These are phyloP conservation scores for Parathielavia appendiculata DNA, from an alignment of 495 filamentous ascomycete species.

Conservation along the genomic window DNA sequence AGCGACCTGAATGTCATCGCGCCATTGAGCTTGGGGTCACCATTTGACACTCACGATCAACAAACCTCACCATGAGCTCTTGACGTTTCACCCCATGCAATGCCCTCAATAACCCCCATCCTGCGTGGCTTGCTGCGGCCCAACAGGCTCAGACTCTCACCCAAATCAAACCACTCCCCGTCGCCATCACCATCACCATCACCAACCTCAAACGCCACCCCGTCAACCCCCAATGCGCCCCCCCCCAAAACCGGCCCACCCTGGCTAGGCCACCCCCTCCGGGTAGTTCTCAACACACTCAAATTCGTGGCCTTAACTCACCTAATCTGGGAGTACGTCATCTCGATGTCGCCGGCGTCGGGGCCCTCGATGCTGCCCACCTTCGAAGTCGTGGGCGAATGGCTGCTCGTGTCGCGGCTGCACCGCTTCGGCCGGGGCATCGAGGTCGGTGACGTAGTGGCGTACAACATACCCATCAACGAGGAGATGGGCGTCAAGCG, in stretches of 20 bases:
- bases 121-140: conserved; percentile 10
- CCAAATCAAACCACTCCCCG: neutral
- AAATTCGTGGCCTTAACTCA: conserved; percentile 52
- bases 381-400: conserved; percentile 59
- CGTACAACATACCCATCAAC: conserved; percentile 67
- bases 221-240: conserved; percentile 10
- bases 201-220: neutral
- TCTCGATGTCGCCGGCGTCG: conserved; percentile 46
- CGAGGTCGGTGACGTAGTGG: conserved; percentile 77
- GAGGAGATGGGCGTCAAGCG: conserved; percentile 68
- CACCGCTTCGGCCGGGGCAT: conserved; percentile 65
- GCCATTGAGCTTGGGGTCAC: neutral
- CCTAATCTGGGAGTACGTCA: conserved; percentile 52
- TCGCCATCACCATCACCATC: neutral
- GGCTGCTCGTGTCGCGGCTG: conserved; percentile 58
- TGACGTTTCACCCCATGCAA: no score
- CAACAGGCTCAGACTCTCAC: neutral
- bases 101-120: conserved; percentile 9
- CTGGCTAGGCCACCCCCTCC: conserved; percentile 37
- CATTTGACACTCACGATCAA: neutral
- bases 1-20: neutral
- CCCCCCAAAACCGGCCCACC: neutral
- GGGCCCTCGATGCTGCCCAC: conserved; percentile 83
- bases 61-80: conserved; percentile 2
- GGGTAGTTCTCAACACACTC: conserved; percentile 30